Percentiles rank a stretch among this genome's conserved stretches.
These are phyloP conservation scores for Ascosphaera pollenicola DNA, from an alignment of 2,329 filamentous ascomycete genomes.

Conservation along the genomic window DNA sequence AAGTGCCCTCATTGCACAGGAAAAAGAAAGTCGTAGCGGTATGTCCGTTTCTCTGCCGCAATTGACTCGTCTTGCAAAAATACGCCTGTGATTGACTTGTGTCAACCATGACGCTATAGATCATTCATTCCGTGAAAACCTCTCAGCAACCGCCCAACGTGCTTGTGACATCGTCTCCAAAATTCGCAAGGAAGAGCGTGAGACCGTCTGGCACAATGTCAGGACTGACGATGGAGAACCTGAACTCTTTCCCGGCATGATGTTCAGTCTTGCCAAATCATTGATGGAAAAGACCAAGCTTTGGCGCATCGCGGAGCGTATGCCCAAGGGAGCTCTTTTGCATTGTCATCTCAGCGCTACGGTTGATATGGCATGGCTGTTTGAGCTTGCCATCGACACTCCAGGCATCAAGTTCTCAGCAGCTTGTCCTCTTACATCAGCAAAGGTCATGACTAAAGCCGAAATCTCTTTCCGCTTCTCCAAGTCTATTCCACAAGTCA, in stretches of 20 bases:
- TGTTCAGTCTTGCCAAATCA: slow-evolving; percentile 73
- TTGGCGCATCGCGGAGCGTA: slow-evolving; percentile 61
- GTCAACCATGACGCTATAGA: slow-evolving; percentile 6
- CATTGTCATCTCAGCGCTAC: slow-evolving; percentile 85
- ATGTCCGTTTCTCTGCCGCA: neutral
- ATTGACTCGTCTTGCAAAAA: slow-evolving; percentile 1
- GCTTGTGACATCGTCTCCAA: slow-evolving; percentile 61
- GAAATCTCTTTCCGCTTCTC: slow-evolving; percentile 41
- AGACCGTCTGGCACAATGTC: slow-evolving; percentile 59
- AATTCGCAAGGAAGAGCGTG: slow-evolving; percentile 57
- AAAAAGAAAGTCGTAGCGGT: slow-evolving; percentile 5
- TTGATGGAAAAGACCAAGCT: slow-evolving; percentile 66
- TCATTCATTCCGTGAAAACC: slow-evolving; percentile 19
- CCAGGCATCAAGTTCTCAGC: slow-evolving; percentile 52
- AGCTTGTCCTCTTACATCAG: slow-evolving; percentile 32
- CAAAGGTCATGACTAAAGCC: slow-evolving; percentile 30
- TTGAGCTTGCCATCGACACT: slow-evolving; percentile 46
- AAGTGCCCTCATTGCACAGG: slow-evolving; percentile 3
- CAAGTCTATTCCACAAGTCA: slow-evolving; percentile 19
- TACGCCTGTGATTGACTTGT: slow-evolving; percentile 3
- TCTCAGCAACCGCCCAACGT: slow-evolving; percentile 57
- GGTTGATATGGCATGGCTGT: slow-evolving; percentile 65
- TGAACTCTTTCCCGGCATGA: slow-evolving; percentile 68
- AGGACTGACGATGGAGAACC: slow-evolving; percentile 36
- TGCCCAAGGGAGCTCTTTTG: slow-evolving; percentile 69